Conservation (phyloP, 108 stramenopile genomes). For the Cyclotella kingstonii region DNA sequence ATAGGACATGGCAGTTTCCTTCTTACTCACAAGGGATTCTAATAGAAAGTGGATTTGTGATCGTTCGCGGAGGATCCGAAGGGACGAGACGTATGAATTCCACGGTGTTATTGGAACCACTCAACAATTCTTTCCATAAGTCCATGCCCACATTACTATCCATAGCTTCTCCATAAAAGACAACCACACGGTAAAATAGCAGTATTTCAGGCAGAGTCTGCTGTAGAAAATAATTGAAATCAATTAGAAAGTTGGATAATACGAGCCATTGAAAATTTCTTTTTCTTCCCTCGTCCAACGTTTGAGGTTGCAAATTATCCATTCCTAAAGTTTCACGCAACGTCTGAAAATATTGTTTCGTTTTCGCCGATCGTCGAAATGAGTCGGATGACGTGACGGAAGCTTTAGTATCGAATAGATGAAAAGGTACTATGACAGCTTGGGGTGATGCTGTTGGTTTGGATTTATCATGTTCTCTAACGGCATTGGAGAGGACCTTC, state of each 20-base stretch:
- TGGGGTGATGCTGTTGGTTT: slow-evolving; percentile 1
- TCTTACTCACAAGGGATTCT: slow-evolving; percentile 22
- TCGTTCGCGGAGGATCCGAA: slow-evolving; percentile 38
- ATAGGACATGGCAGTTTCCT: slow-evolving; percentile 4
- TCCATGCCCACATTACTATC: slow-evolving; percentile 5
- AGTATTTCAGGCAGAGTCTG: slow-evolving; percentile 54
- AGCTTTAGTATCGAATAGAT: slow-evolving; percentile 18
- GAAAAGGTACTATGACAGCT: too few relatives aligned
- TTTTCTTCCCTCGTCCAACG: background rate
- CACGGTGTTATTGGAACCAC: slow-evolving; percentile 27
- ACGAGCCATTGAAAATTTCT: slow-evolving; percentile 54
- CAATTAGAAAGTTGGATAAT: slow-evolving; percentile 60
- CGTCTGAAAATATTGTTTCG: slow-evolving; percentile 38
- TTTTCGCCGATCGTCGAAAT: background rate
- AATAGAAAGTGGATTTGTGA: slow-evolving; percentile 24
- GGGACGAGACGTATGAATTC: slow-evolving; percentile 39
- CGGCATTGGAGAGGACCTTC: background rate
- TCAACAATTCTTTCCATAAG: slow-evolving; percentile 10
- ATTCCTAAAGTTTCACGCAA: slow-evolving; percentile 65
- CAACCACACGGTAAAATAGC: slow-evolving; percentile 48
- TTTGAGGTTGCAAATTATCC: slow-evolving; percentile 9
- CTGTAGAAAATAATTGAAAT: slow-evolving; percentile 56
- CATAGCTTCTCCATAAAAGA: slow-evolving; percentile 49
- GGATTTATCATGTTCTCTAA: background rate
- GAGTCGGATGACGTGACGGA: slow-evolving; percentile 1